Evolutionary conservation across 768 basidiomycete genomes (phyloP).

Genomic region (Kwoniella mangroviensis): DNA sequence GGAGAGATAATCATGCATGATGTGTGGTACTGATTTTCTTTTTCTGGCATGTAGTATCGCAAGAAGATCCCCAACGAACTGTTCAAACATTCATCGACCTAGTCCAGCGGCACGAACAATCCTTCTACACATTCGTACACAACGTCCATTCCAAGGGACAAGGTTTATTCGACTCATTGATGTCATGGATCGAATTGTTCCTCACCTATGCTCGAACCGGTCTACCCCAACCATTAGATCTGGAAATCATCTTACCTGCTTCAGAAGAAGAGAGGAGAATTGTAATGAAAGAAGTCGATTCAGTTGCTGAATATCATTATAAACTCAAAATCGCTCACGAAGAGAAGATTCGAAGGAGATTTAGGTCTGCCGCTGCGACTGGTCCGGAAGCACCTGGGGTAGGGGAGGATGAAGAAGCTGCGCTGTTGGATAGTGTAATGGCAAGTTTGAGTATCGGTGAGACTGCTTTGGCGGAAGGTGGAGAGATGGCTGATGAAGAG

Average conservation of each 20-base stretch:
- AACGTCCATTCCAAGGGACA: slow-evolving; percentile 97
- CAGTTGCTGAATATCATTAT: slow-evolving; percentile 89
- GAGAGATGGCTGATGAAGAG: slow-evolving; percentile 66
- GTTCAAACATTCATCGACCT: slow-evolving; percentile 93
- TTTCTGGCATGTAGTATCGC: slow-evolving; percentile 65
- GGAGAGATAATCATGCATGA: background rate
- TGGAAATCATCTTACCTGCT: slow-evolving; percentile 89
- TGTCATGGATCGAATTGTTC: slow-evolving; percentile 97
- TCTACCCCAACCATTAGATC: slow-evolving; percentile 70
- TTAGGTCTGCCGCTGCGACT: slow-evolving; percentile 64
- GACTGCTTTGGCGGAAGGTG: slow-evolving; percentile 71
- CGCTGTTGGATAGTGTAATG: slow-evolving; percentile 78
- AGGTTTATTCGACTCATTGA: slow-evolving; percentile 87
- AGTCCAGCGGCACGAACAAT: slow-evolving; percentile 88
- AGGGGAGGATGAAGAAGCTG: slow-evolving; percentile 74
- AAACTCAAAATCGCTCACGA: slow-evolving; percentile 91
- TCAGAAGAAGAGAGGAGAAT: slow-evolving; percentile 73
- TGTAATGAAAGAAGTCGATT: slow-evolving; percentile 84
- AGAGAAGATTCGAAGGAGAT: slow-evolving; percentile 83
- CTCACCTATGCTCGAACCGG: slow-evolving; percentile 88
- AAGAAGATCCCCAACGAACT: slow-evolving; percentile 79
- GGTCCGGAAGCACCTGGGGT: background rate
- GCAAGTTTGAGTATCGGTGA: slow-evolving; percentile 81
- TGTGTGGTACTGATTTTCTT: background rate
- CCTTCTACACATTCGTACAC: slow-evolving; percentile 97